phyloP scores from a whole-genome alignment of 176 grass and related monocot species.

The Lolium multiflorum region DNA sequence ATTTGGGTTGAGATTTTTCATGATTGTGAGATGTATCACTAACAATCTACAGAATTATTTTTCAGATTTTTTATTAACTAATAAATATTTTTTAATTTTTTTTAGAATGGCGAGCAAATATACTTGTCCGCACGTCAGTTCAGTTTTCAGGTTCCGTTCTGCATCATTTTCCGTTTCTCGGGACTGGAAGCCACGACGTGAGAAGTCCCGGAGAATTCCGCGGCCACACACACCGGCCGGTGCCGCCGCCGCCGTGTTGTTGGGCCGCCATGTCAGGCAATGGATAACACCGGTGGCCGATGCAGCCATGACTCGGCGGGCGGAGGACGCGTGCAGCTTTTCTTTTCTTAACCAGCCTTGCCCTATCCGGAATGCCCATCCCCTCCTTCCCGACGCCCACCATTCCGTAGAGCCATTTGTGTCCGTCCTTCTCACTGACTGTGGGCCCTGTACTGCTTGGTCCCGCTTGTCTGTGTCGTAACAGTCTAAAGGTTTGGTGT shows the following conservation, averaged over 20 bases:
- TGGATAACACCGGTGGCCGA: conserved; percentile 39
- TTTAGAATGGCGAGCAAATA: too few relatives aligned
- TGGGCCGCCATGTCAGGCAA: conserved; percentile 16
- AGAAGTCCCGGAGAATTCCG: neutral
- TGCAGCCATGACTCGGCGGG: conserved; percentile 26
- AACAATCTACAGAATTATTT: too few relatives aligned
- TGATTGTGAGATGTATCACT: too few relatives aligned
- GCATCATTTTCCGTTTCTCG: neutral
- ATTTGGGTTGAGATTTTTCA: too few relatives aligned
- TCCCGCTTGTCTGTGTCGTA: neutral
- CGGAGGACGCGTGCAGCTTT: conserved; percentile 16
- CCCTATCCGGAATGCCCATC: conserved; percentile 23
- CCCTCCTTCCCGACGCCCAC: neutral
- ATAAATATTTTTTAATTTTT: too few relatives aligned
- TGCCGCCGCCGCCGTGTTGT: neutral
- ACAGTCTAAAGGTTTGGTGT: too few relatives aligned
- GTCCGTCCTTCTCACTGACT: neutral
- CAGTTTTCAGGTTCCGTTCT: too few relatives aligned
- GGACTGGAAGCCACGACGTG: neutral
- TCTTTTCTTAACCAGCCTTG: neutral
- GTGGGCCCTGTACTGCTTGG: rapidly evolving
- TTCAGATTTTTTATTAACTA: too few relatives aligned
- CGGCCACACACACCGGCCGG: conserved; percentile 16
- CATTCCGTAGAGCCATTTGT: neutral
- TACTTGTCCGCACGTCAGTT: too few relatives aligned